phyloP scores from a whole-genome alignment of 2,329 filamentous ascomycete species.

The Delphinella strobiligena region DNA sequence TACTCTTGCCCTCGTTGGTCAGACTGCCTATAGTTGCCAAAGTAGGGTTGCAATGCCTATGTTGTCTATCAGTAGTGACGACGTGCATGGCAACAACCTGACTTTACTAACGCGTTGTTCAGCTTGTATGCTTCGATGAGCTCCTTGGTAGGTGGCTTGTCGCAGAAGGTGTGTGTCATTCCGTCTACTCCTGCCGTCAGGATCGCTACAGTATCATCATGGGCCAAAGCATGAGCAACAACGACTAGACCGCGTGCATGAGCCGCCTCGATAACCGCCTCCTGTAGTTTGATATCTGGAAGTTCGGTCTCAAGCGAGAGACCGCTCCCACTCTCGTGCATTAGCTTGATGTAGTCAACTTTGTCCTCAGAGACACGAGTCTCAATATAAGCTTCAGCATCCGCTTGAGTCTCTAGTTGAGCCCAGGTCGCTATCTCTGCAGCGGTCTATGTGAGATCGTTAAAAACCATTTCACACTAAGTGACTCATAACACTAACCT shows the following conservation, averaged over 20 bases:
- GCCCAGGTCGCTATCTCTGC: slow-evolving; percentile 36
- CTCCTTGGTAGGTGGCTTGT: slow-evolving; percentile 25
- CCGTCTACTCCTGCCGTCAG: slow-evolving; percentile 31
- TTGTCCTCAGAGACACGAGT: slow-evolving; percentile 26
- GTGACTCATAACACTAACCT: slow-evolving; percentile 11
- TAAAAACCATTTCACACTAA: too few relatives aligned
- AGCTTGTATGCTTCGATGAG: slow-evolving; percentile 30
- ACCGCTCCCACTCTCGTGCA: slow-evolving; percentile 36
- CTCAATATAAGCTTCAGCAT: slow-evolving; percentile 30
- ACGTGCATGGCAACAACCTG: background rate
- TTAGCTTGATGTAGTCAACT: slow-evolving; percentile 40
- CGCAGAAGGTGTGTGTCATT: slow-evolving; percentile 31
- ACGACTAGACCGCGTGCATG: slow-evolving; percentile 24
- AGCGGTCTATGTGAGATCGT: slow-evolving; percentile 21
- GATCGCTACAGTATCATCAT: slow-evolving; percentile 29
- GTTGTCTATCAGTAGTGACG: background rate
- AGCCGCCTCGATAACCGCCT: slow-evolving; percentile 30
- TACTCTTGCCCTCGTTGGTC: slow-evolving; percentile 27
- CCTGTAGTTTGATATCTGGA: slow-evolving; percentile 33
- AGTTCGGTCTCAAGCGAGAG: slow-evolving; percentile 26
- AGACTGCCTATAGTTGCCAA: slow-evolving; percentile 27
- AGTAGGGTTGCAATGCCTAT: slow-evolving; percentile 29
- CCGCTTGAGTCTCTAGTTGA: slow-evolving; percentile 28
- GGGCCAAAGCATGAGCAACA: slow-evolving; percentile 29
- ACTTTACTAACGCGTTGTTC: slow-evolving; percentile 20